These are phyloP conservation scores for Phytophthora hibernalis DNA, from an alignment of 352 stramenopile genomes.

Conservation along the genomic window DNA sequence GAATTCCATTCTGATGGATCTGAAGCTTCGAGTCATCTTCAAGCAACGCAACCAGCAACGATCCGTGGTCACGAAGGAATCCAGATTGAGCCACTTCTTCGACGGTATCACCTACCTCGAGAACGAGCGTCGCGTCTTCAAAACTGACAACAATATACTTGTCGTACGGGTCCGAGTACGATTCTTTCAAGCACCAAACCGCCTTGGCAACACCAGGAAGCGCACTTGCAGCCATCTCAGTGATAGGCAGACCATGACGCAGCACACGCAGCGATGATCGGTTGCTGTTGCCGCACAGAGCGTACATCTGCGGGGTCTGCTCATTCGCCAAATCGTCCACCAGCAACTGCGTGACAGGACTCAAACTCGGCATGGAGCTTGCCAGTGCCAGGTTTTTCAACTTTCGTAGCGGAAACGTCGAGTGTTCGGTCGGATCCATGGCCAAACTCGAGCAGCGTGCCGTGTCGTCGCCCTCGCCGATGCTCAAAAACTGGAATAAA, in stretches of 20 bases:
- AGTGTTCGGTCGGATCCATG: conserved; percentile 69
- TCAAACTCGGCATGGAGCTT: conserved; percentile 88
- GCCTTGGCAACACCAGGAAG: conserved; percentile 95
- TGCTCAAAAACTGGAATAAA: conserved; percentile 98
- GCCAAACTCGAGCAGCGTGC: conserved; percentile 72
- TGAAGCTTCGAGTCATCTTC: conserved; percentile 97
- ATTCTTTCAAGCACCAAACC: conserved; percentile 96
- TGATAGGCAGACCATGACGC: conserved; percentile 96
- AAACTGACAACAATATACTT: conserved; percentile 99
- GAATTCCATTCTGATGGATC: conserved; percentile 95
- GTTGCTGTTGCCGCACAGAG: conserved; percentile 94
- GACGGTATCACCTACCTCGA: conserved; percentile 97
- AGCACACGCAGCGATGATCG: conserved; percentile 95
- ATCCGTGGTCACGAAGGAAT: conserved; percentile 95
- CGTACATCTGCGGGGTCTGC: conserved; percentile 97
- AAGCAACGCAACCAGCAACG: conserved; percentile 95
- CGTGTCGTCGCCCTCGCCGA: conserved; percentile 92
- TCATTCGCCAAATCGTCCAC: conserved; percentile 96
- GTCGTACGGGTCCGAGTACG: conserved; percentile 70
- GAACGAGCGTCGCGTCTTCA: conserved; percentile 98
- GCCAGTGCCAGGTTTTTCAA: conserved; percentile 91
- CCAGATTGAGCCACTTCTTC: conserved; percentile 97
- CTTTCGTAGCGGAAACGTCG: conserved; percentile 82
- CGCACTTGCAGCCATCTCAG: conserved; percentile 96
- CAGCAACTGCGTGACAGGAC: conserved; percentile 95